Base-by-base conservation (phyloP, 371 early-diverging fungal species). In the Mortierella polycephala region DNA sequence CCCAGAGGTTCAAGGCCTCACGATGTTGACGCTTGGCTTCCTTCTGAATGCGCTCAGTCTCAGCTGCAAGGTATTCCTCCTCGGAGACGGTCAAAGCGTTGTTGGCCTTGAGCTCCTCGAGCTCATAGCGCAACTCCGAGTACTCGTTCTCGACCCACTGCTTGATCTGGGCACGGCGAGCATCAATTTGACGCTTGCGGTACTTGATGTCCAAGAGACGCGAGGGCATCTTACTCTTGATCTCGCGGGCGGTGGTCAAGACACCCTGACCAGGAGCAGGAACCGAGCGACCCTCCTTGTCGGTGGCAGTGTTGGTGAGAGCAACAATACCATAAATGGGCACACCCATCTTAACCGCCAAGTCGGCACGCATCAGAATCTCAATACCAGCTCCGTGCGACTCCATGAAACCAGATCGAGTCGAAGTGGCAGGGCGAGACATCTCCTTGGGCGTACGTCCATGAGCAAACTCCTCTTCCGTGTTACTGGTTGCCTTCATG, bases 211-310 rank as follows among this genome's bases (percentile, higher is more conserved):
- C 90, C 74, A 97, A 85, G 70, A 96, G 83, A 50, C 95, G 97
- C 44, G 92, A 92, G 11, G 86, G 75, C 81, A 88, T 85, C 82
- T 89, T 88, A 71, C 83, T 68, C 53, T 85, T 65, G 54, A 75
- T 75, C 83, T 97, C 97, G 67, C 96, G 92, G 71, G 97, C 97
- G 41, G 97, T 96, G 52, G 98, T 96, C 71, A 98, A 84, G 62
- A 97, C 92, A 86, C 97, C 97, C 80, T 96, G 95, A 71, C 97
- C 97, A 69, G 98, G 98, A 58, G 97, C 97, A 39, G 97, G 98
- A 23, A 97, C 91, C 13, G 96, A 95, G 67, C 97, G 94, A 56
- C 97, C 97, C 87, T 96, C 95, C 89, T 98, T 98, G 85, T 98
- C 98, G 57, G 95, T 94, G 50, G 98, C 96, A 62, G 97, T 97